Conservation (phyloP, 106 monocot genomes). For the Narthecium ossifragum region DNA sequence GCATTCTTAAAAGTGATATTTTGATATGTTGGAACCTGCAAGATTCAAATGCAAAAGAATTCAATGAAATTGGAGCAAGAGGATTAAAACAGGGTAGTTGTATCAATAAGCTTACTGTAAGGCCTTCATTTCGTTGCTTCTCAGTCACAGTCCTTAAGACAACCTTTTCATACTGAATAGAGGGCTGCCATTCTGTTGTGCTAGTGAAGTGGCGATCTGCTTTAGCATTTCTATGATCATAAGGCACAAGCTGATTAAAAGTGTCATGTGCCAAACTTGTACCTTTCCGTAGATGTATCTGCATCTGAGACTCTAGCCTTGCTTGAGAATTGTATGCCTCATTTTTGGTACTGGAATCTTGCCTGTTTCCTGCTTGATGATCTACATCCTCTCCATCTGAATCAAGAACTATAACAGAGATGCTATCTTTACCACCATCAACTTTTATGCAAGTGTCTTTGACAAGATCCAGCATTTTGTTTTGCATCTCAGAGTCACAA, state of each 20-base stretch:
- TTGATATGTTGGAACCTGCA: not conserved
- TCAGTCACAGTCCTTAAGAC: constrained; percentile 24
- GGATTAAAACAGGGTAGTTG: not conserved
- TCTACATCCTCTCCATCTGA: constrained; percentile 66
- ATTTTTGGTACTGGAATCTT: constrained; percentile 1
- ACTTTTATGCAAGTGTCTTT: not conserved
- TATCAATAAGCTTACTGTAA: constrained; percentile 43
- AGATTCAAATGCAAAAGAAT: not conserved
- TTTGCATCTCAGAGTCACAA: not conserved
- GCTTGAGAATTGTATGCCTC: constrained; percentile 4
- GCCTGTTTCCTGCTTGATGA: not conserved
- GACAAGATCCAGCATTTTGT: not conserved
- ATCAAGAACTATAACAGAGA: constrained; percentile 51
- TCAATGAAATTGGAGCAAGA: not conserved
- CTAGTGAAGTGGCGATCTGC: not conserved
- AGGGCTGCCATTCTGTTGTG: constrained; percentile 21
- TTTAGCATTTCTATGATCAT: constrained; percentile 3
- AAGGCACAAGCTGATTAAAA: constrained; percentile 17
- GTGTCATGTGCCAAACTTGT: not conserved
- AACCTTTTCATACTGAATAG: constrained; percentile 53
- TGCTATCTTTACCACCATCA: constrained; percentile 12
- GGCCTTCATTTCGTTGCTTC: constrained; percentile 16
- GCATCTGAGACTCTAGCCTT: constrained; percentile 8
- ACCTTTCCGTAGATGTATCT: constrained; percentile 9
- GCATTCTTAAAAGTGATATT: not conserved